phyloP scores from a whole-genome alignment of 495 filamentous ascomycete genomes.

The Hypoxylon fragiforme region DNA sequence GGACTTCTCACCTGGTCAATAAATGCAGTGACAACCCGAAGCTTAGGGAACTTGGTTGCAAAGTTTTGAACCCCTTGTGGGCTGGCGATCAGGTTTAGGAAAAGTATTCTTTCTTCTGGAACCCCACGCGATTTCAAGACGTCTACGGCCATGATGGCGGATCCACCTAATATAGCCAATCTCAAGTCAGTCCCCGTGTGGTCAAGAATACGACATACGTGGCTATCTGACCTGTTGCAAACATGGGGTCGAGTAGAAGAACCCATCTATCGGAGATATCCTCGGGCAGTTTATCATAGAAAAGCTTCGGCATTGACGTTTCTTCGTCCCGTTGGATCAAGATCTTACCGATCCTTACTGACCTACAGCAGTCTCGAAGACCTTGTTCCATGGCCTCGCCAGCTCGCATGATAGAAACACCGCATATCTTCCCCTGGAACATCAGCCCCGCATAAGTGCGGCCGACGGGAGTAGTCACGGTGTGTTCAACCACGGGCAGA shows the following conservation, averaged over 20 bases:
- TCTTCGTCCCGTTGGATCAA: conserved; percentile 97
- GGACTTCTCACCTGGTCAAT: conserved; percentile 66
- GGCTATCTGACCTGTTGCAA: conserved; percentile 77
- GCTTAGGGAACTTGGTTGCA: conserved; percentile 85
- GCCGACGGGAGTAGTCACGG: conserved; percentile 88
- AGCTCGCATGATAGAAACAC: conserved; percentile 96
- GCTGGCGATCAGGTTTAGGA: conserved; percentile 94
- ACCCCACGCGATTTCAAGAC: conserved; percentile 86
- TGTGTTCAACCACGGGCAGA: conserved; percentile 84
- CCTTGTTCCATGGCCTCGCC: conserved; percentile 99
- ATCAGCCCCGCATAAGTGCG: conserved; percentile 86
- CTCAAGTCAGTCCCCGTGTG: conserved; percentile 15
- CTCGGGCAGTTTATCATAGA: conserved; percentile 94
- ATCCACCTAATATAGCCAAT: conserved; percentile 67
- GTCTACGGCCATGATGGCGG: conserved; percentile 94
- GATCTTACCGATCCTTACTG: conserved; percentile 96
- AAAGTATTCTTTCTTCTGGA: conserved; percentile 91
- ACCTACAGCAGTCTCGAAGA: conserved; percentile 91
- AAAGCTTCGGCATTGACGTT: conserved; percentile 85
- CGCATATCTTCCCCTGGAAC: conserved; percentile 98
- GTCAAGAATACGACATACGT: conserved; percentile 6
- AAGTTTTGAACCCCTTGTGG: conserved; percentile 90
- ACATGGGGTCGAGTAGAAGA: conserved; percentile 96
- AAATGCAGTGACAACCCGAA: conserved; percentile 94
- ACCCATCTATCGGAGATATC: conserved; percentile 94